Conservation (phyloP, 1,284 basidiomycete genomes). For the Inonotus obliquus region DNA sequence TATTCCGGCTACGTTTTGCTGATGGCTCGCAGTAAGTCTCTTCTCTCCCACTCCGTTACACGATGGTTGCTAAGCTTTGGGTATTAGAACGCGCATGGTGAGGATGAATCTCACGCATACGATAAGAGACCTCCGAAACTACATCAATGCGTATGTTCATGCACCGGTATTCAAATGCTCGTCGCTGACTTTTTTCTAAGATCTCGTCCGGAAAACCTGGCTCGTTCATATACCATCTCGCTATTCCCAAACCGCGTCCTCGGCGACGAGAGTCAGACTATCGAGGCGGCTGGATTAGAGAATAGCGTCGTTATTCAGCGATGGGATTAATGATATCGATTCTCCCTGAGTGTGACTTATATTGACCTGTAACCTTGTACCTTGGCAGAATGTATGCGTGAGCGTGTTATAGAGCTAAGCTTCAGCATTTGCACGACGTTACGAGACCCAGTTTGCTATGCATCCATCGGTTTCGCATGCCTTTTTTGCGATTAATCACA, state of each 20-base stretch:
- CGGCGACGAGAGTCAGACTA: constrained; percentile 62
- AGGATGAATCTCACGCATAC: constrained; percentile 96
- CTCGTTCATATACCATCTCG: constrained; percentile 75
- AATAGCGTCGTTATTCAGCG: constrained; percentile 88
- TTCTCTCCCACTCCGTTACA: not conserved
- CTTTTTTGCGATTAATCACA: too few species aligned
- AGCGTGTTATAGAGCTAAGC: too few species aligned
- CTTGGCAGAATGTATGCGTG: too few species aligned
- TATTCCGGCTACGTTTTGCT: constrained; percentile 85
- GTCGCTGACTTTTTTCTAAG: constrained; percentile 34
- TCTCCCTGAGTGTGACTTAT: not conserved
- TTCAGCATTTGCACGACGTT: too few species aligned
- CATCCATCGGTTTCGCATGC: too few species aligned
- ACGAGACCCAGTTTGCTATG: too few species aligned
- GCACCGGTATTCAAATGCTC: not conserved
- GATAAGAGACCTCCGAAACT: constrained; percentile 78
- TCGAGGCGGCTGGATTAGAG: constrained; percentile 69
- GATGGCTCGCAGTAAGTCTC: constrained; percentile 79
- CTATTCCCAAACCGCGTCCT: constrained; percentile 79
- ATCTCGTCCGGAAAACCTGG: constrained; percentile 65
- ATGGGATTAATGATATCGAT: constrained; percentile 42
- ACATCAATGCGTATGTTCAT: constrained; percentile 66
- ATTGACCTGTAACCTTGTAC: too few species aligned
- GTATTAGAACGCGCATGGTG: constrained; percentile 50
- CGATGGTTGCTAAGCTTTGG: constrained; percentile 26